A percentile compares a stretch with the other conserved stretches of the same genome.
Conservation (phyloP, 495 filamentous ascomycete genomes). For the Aspergillus incahuasiensis region DNA sequence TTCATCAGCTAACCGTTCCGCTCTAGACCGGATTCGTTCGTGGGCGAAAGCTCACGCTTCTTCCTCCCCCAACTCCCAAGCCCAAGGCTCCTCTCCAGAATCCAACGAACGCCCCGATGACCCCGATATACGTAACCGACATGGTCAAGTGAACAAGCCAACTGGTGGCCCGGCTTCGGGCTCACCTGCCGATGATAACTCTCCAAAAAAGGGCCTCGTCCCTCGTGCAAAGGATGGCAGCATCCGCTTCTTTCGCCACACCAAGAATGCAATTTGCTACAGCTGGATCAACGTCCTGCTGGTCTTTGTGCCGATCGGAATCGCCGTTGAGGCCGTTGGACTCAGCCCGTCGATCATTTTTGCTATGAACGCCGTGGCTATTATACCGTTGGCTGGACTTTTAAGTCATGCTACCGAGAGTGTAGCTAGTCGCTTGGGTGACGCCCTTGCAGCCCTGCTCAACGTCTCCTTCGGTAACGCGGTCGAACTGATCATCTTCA, state of each 20-base stretch:
- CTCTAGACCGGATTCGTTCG: constrained; percentile 42
- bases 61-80: constrained; percentile 12
- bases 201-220: constrained; percentile 25
- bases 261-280: constrained; percentile 37
- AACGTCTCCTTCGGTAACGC: constrained; percentile 90
- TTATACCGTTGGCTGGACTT: constrained; percentile 77
- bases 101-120: constrained; percentile 20
- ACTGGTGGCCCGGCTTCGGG: constrained; percentile 21
- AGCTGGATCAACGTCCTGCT: constrained; percentile 78
- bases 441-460: constrained; percentile 74
- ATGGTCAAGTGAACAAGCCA: constrained; percentile 38
- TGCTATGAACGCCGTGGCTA: constrained; percentile 76
- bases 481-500: constrained; percentile 79
- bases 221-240: constrained; percentile 32
- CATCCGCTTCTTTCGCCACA: constrained; percentile 34
- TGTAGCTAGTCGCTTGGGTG: constrained; percentile 70
- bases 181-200: constrained; percentile 18
- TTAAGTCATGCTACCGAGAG: constrained; percentile 78
- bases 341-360: constrained; percentile 56
- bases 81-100: constrained; percentile 10
- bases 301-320: constrained; percentile 76
- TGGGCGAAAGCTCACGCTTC: constrained; percentile 50
- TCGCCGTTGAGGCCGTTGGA: constrained; percentile 53
- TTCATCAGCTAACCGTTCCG: constrained; percentile 11
- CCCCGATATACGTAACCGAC: constrained; percentile 17